Conservation (phyloP, 2,329 filamentous ascomycete genomes). For the Davidsoniella eucalypti region DNA sequence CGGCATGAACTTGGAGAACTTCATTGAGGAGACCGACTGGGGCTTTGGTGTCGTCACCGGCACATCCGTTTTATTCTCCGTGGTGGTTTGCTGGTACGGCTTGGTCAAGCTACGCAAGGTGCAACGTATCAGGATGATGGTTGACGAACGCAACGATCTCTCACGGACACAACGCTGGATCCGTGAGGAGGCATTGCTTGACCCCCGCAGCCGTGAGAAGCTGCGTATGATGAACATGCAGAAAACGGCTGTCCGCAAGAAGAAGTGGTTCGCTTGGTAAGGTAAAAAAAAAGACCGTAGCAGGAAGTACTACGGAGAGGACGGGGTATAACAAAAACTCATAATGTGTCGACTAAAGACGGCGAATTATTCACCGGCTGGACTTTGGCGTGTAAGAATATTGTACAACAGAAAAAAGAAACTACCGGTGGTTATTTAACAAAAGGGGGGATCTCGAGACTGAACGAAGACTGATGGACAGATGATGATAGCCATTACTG, state of each 20-base stretch:
- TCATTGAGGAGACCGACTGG: conserved; percentile 82
- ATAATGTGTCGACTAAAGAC: too few species aligned
- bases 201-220: conserved; percentile 38
- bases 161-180: conserved; percentile 27
- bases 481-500: not conserved
- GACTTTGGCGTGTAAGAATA: conserved; percentile 8
- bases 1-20: conserved; percentile 98
- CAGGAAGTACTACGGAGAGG: not conserved
- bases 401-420: conserved; percentile 6
- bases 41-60: conserved; percentile 66
- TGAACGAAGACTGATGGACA: not conserved
- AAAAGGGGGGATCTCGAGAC: too few species aligned
- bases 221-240: conserved; percentile 34
- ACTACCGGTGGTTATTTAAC: too few species aligned
- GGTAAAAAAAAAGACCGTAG: too few species aligned
- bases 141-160: conserved; percentile 25
- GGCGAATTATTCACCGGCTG: not conserved
- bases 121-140: conserved; percentile 73
- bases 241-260: conserved; percentile 23
- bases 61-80: conserved; percentile 54
- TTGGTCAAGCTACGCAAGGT: conserved; percentile 70
- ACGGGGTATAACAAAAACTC: too few species aligned
- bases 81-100: conserved; percentile 68
- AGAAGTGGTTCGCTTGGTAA: conserved; percentile 18
- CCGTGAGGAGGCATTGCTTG: conserved; percentile 32